Evolutionary conservation across 179 eudicot species (phyloP).

Genomic region (Beta macrorhiza): DNA sequence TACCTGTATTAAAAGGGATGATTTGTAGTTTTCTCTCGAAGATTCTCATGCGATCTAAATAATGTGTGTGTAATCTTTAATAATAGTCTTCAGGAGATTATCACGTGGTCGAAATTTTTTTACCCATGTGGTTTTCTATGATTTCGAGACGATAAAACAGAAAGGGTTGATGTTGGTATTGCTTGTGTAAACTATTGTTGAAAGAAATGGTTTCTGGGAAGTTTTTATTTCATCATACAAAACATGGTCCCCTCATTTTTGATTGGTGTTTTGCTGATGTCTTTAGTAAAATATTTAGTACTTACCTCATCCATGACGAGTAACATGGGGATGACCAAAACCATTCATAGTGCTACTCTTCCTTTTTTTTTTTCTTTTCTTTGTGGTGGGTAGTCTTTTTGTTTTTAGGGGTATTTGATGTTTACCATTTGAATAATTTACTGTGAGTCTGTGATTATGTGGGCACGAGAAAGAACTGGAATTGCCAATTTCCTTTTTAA

Average conservation of each 20-base stretch:
- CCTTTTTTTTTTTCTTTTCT: neutral
- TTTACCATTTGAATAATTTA: conserved; percentile 5
- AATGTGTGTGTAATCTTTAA: too few species aligned
- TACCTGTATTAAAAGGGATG: too few species aligned
- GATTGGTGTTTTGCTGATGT: neutral
- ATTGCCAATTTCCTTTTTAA: conserved; percentile 10
- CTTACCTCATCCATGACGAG: conserved; percentile 22
- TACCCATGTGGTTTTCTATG: too few species aligned
- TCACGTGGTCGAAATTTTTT: too few species aligned
- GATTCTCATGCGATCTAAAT: too few species aligned
- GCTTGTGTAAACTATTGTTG: too few species aligned
- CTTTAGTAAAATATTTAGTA: conserved; percentile 1
- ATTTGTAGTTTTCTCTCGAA: too few species aligned
- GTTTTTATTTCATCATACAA: conserved; percentile 6
- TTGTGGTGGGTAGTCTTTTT: neutral
- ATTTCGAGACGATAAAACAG: too few species aligned
- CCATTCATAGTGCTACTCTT: neutral
- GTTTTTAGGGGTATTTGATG: neutral
- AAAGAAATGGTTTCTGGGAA: conserved; percentile 1
- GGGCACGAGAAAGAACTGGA: neutral
- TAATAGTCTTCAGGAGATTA: too few species aligned
- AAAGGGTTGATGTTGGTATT: too few species aligned
- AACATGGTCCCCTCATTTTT: conserved; percentile 18
- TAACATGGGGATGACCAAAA: neutral
- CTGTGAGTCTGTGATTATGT: neutral